Evolutionary conservation across 495 filamentous ascomycete genomes (phyloP).

Genomic region (Achaetomiella virescens): DNA sequence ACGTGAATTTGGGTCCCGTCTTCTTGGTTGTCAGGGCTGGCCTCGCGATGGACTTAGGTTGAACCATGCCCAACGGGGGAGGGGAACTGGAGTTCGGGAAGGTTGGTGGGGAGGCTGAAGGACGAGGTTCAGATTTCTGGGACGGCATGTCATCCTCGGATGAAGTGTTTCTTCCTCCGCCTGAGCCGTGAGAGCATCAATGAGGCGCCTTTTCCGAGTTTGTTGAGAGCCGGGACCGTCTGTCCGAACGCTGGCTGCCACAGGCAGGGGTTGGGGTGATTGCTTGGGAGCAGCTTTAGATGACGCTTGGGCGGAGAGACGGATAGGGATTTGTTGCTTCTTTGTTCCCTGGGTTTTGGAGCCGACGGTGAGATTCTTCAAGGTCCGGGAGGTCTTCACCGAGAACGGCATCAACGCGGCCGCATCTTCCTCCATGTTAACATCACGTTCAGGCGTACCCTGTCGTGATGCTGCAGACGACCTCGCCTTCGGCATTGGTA

Average conservation of each 20-base stretch:
- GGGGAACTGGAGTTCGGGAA: constrained; percentile 18
- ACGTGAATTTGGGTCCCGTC: constrained; percentile 37
- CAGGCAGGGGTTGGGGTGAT: constrained; percentile 4
- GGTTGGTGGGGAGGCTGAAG: background rate
- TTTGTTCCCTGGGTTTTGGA: constrained; percentile 7
- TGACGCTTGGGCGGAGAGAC: constrained; percentile 24
- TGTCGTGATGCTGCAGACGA: background rate
- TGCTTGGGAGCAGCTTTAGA: constrained; percentile 10
- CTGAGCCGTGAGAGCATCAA: constrained; percentile 51
- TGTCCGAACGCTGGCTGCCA: background rate
- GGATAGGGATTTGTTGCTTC: constrained; percentile 35
- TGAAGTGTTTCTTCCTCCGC: constrained; percentile 17
- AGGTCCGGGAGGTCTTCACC: constrained; percentile 21
- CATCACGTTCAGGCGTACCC: constrained; percentile 25
- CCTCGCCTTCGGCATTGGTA: constrained; percentile 8
- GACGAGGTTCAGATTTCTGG: background rate
- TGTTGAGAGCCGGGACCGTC: constrained; percentile 1
- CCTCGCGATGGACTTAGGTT: constrained; percentile 10
- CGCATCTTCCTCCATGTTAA: constrained; percentile 16
- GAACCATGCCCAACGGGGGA: background rate
- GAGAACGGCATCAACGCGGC: constrained; percentile 22
- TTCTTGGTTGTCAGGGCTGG: constrained; percentile 20
- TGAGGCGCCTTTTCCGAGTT: constrained; percentile 42
- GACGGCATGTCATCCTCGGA: constrained; percentile 17
- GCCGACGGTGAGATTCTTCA: constrained; percentile 23